phyloP scores from a whole-genome alignment of 768 basidiomycete species.

The Tubosaeta sp. region DNA sequence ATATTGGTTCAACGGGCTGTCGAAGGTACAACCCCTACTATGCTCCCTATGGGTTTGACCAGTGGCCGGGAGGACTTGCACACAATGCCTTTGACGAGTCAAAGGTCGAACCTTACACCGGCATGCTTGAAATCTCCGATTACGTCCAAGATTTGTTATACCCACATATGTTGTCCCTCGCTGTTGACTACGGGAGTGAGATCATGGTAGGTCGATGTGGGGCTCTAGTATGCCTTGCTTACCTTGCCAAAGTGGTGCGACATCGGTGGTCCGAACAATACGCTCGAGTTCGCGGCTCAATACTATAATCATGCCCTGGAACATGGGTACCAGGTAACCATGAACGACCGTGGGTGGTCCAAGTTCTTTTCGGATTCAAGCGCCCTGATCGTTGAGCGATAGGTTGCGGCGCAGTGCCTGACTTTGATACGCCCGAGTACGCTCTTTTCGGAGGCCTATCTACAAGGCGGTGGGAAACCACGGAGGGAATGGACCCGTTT shows the following conservation, averaged over 20 bases:
- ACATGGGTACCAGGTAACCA: conserved; percentile 43
- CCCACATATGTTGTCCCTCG: conserved; percentile 49
- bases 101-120: conserved; percentile 51
- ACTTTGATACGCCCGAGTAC: conserved; percentile 57
- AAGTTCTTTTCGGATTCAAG: background rate
- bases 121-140: conserved; percentile 44
- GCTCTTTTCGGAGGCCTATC: conserved; percentile 44
- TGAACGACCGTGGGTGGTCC: conserved; percentile 36
- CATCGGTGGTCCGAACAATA: conserved; percentile 49
- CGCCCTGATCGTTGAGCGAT: background rate
- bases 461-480: conserved; percentile 51
- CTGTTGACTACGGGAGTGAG: conserved; percentile 44
- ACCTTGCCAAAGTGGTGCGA: conserved; percentile 47
- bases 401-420: conserved; percentile 49
- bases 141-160: conserved; percentile 49
- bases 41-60: conserved; percentile 43
- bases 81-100: conserved; percentile 46
- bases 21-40: conserved; percentile 53
- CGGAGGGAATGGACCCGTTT: conserved; percentile 53
- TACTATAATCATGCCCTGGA: conserved; percentile 43
- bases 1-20: background rate
- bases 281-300: conserved; percentile 40
- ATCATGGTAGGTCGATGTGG: conserved; percentile 42
- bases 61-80: conserved; percentile 54
- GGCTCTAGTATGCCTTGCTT: background rate